These are phyloP conservation scores for Microthlaspi erraticum DNA, from an alignment of 345 rosid species.

Conservation along the genomic window DNA sequence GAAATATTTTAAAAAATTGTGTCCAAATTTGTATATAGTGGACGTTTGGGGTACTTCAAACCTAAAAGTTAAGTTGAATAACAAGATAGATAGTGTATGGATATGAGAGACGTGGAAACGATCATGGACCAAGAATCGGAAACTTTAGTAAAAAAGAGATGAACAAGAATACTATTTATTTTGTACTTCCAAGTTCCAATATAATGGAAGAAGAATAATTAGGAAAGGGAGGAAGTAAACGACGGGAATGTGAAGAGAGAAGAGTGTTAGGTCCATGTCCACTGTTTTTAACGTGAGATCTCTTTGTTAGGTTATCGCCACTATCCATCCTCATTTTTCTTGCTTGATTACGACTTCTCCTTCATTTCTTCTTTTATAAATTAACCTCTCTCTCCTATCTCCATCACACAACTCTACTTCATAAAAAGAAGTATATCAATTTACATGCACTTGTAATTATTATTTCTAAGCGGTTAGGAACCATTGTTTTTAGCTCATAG, in stretches of 20 bases:
- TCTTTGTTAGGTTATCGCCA: slow-evolving; percentile 38
- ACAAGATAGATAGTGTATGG: not conserved
- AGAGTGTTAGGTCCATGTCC: slow-evolving; percentile 42
- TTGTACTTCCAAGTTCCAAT: slow-evolving; percentile 23
- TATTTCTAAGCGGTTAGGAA: not conserved
- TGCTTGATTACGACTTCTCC: slow-evolving; percentile 35
- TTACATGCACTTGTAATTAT: not conserved
- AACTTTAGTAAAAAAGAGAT: slow-evolving; percentile 22
- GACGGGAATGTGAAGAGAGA: slow-evolving; percentile 29
- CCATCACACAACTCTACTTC: slow-evolving; percentile 5
- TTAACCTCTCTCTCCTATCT: not conserved
- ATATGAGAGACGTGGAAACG: slow-evolving; percentile 1
- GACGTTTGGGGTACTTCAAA: not conserved
- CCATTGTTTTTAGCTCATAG: not conserved
- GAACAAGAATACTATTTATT: slow-evolving; percentile 13
- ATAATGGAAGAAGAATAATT: slow-evolving; percentile 13
- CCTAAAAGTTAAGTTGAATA: not conserved
- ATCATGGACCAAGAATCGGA: slow-evolving; percentile 35
- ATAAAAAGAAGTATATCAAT: not conserved
- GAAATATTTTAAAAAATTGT: not conserved
- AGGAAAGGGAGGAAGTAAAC: slow-evolving; percentile 21
- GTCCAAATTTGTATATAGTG: not conserved
- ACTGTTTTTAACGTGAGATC: slow-evolving; percentile 37
- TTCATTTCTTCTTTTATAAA: slow-evolving; percentile 5
- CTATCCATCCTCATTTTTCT: slow-evolving; percentile 29